Evolutionary conservation across 345 rosid genomes (phyloP), one percentile per base, ranked within the genome.

Genomic region (Carallia pectinifolia): DNA sequence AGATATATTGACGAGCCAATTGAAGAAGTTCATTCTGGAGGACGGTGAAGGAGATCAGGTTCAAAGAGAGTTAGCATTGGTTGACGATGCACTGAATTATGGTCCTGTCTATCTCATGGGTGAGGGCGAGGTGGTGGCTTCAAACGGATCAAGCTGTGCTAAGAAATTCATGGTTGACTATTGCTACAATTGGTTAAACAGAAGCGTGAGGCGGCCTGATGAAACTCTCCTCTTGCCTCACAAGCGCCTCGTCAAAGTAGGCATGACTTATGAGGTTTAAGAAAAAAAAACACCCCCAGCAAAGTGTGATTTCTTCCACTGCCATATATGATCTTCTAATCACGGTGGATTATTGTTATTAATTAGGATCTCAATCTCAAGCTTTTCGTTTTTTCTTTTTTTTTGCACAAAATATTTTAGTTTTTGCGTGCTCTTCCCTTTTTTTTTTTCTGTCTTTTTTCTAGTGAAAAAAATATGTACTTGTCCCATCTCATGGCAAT

Each of bases 221-320:
- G 76, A 77, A 64, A 71, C 81, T 56, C 84, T 81, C 50, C 79
- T 78, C 36, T 65, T 85, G 71, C 87, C 92, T 54, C 88, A 74
- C 18, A 71, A 67, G 73, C 69, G 81, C 15, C 62, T 87, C 78
- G 84, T 87, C n/a, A 87, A 85, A 71, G 85, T 87, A 7, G 88
- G 87, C 27, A 87, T 87, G 88, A 76, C 87, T 62, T 81, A 81
- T 34, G 80, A 82, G 29, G 84, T 88, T 13, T 85, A 81, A 44
- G 3, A 65, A 58, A 81, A 44, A 0, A 65, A 58, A 56, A 15
- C 4, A 1, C 16, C 33, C 60, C 29, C 10, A 56, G 16, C 50
- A 44, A 44, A 15, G 16, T 44, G 50, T 44, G 48, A 44, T 44
- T 40, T 44, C 48, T 7, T 4, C 50, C 16, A 12, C 10, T 44